Evolutionary conservation across 2,329 filamentous ascomycete genomes (phyloP).

Genomic region (Paracorniculantispora psalliotae): DNA sequence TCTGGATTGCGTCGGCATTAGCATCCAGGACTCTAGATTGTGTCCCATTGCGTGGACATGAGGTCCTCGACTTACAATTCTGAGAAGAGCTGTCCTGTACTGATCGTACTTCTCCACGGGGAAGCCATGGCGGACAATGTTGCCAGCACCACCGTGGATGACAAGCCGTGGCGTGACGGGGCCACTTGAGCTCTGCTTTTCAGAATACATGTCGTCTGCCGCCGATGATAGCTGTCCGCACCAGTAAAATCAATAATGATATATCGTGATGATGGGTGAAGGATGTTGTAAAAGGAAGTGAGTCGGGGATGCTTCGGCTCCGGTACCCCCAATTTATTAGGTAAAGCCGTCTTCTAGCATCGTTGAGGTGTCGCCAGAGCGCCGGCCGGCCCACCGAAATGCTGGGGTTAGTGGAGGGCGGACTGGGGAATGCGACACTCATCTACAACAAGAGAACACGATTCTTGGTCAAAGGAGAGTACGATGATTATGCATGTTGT

Average conservation of each 20-base stretch:
- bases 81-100: conserved; percentile 57
- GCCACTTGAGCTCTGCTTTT: conserved; percentile 15
- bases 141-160: conserved; percentile 66
- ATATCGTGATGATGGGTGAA: not conserved
- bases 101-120: conserved; percentile 51
- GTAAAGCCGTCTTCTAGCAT: not conserved
- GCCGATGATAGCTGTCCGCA: not conserved
- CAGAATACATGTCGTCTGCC: conserved; percentile 36
- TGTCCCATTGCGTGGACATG: not conserved
- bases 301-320: not conserved
- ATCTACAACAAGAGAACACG: too few relatives aligned
- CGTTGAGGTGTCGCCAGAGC: not conserved
- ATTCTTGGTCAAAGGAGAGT: not conserved
- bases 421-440: too few relatives aligned
- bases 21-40: not conserved
- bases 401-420: not conserved
- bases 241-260: not conserved
- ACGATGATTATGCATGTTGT: not conserved
- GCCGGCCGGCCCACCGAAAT: not conserved
- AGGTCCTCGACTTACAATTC: conserved; percentile 43
- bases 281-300: not conserved
- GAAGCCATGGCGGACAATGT: conserved; percentile 57
- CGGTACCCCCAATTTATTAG: conserved; percentile 7
- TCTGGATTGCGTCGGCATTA: conserved; percentile 24
- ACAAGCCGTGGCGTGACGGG: conserved; percentile 54